Evolutionary conservation across 108 stramenopile species (phyloP).

Genomic region (Pseudonitzschia multiseries): DNA sequence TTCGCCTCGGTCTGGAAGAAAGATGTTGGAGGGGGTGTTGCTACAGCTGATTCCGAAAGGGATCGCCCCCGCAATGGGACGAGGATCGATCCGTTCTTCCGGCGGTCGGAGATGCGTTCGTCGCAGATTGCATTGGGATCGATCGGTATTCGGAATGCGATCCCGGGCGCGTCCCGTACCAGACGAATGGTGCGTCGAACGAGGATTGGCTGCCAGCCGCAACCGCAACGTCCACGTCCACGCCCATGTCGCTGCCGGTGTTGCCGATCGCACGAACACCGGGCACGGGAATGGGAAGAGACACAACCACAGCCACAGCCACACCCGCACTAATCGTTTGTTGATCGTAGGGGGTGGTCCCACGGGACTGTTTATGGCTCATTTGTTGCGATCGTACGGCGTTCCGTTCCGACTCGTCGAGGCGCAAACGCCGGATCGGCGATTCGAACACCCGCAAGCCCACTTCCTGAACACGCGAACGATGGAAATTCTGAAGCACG

Average conservation of each 20-base stretch:
- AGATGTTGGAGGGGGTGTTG: neutral
- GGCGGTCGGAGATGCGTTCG: too few relatives aligned
- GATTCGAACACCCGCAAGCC: slow-evolving; percentile 86
- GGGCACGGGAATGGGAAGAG: neutral
- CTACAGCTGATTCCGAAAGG: neutral
- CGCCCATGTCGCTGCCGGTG: neutral
- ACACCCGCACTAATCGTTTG: slow-evolving; percentile 21
- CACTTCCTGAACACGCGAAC: slow-evolving; percentile 92
- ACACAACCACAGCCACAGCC: neutral
- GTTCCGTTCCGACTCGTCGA: slow-evolving; percentile 62
- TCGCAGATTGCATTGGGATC: neutral
- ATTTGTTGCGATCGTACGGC: slow-evolving; percentile 55
- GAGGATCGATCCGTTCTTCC: too few relatives aligned
- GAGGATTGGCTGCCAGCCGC: neutral
- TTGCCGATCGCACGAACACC: neutral
- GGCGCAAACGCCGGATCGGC: slow-evolving; percentile 41
- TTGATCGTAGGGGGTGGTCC: slow-evolving; percentile 84
- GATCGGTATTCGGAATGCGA: neutral
- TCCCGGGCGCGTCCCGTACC: neutral
- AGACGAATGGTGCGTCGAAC: neutral
- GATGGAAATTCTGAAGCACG: slow-evolving; percentile 81
- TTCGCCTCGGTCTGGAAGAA: neutral
- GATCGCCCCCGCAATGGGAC: neutral
- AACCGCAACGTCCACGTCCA: neutral
- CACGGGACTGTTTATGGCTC: slow-evolving; percentile 67